A percentile compares a stretch with the other conserved stretches of the same genome.
Conservation (phyloP, 2,329 filamentous ascomycete species). For the Teratosphaeria zuluensis region DNA sequence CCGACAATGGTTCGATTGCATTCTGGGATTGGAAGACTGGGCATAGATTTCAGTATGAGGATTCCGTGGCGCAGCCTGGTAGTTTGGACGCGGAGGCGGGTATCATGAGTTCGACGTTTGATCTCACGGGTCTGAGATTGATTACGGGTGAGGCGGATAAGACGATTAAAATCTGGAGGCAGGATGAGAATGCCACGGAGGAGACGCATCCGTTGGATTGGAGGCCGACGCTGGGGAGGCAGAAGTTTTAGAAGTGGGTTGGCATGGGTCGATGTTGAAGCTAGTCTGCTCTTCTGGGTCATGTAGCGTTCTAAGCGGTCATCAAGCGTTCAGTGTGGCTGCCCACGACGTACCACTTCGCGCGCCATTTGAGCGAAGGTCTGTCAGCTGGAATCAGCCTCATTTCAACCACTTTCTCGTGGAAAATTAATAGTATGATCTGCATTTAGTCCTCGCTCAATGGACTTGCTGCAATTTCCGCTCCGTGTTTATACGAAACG, state of each 20-base stretch:
- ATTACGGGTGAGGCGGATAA: constrained; percentile 96
- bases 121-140: constrained; percentile 75
- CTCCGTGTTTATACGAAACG: no score
- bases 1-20: constrained; percentile 88
- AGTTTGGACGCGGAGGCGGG: constrained; percentile 90
- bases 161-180: constrained; percentile 93
- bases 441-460: no score
- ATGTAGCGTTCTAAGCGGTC: no score
- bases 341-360: no score
- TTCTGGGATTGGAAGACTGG: constrained; percentile 99
- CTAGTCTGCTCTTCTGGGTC: no score
- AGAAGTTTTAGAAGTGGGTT: constrained; percentile 46
- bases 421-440: no score
- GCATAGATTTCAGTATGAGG: constrained; percentile 77
- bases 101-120: constrained; percentile 89
- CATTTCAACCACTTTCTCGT: no score
- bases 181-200: constrained; percentile 79
- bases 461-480: no score
- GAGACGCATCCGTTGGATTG: constrained; percentile 88
- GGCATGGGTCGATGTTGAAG: no score
- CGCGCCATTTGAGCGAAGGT: no score
- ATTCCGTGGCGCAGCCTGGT: constrained; percentile 88
- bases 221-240: constrained; percentile 69
- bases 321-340: no score
- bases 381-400: no score